Evolutionary conservation across 1,284 basidiomycete species (phyloP), one percentile per base, ranked within the genome.

Genomic region (Leccinum griseonigrum): DNA sequence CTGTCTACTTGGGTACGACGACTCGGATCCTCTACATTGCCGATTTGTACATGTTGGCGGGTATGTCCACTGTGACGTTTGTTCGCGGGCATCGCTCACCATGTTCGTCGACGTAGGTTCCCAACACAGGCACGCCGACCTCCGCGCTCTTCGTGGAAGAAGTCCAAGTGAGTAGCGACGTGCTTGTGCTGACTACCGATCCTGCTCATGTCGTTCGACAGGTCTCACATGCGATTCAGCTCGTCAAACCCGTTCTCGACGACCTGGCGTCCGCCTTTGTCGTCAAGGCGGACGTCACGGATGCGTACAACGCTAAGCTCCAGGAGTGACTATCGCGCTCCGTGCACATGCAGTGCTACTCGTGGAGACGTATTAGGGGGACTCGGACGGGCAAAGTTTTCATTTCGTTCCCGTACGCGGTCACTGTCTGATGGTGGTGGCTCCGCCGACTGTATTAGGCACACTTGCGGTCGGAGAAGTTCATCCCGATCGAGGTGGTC

Each of bases 401-500:
- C 31, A 63, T 67, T 43, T 53, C 68, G 6, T 72, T 75, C 52
- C 75, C 70, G n/a, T 73, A 74, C 61, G 59, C 71, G 1, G 60
- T 73, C 3, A 64, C 63, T 9, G 16, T 62, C 18, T 72, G 64
- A 60, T 76, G 75, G 74, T 76, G 69, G 70, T 63, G 68, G 65
- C 64, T 71, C 40, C 67, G 65, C 34, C 59, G 63, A 28, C 71
- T 67, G 10, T 63, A 59, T 38, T 72, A 71, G 73, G 58, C 64
- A 28, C 66, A 74, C 46, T 98, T 98, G 77, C 86, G 97, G 9
- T 83, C 83, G 51, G 97, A 99, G 73, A 92, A 91, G 76, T 98
- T 99, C 76, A 94, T 99, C 63, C 96, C 96, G 4, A 98, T 99
- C 83, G 98, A 98, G 78, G 91, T 99, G 63, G 84, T 86, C 31